Conservation (phyloP, 2,329 filamentous ascomycete species). For the Colletotrichum paranaense region DNA sequence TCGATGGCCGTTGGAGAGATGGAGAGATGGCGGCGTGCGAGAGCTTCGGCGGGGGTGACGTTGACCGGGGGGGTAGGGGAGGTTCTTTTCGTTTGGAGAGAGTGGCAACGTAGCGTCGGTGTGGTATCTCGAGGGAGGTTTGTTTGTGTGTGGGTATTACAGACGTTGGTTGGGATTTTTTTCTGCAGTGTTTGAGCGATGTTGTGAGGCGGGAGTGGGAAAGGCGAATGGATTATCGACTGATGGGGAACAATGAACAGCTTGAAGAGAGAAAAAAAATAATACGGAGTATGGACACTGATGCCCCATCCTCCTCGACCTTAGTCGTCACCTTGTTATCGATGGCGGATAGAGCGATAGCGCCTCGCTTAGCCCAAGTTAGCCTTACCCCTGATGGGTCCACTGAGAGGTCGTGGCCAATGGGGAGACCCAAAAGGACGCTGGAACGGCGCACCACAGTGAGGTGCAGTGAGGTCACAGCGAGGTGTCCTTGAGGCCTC, state of each 20-base stretch:
- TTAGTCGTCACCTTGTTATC: constrained; percentile 35
- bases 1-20: constrained; percentile 16
- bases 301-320: constrained; percentile 34
- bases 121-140: constrained; percentile 22
- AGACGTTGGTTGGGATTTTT: constrained; percentile 9
- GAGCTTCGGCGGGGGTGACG: constrained; percentile 13
- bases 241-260: constrained; percentile 36
- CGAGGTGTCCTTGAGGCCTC: constrained; percentile 1
- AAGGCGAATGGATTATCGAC: constrained; percentile 34
- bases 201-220: constrained; percentile 26
- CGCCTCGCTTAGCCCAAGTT: constrained; percentile 35
- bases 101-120: not conserved
- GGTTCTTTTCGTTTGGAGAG: not conserved
- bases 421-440: not conserved
- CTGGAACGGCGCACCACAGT: constrained; percentile 34
- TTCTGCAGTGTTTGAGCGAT: constrained; percentile 3
- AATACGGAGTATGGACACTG: constrained; percentile 30
- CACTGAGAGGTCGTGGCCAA: not conserved
- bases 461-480: constrained; percentile 35
- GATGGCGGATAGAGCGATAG: constrained; percentile 37
- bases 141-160: constrained; percentile 22
- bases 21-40: not conserved
- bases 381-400: constrained; percentile 29
- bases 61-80: no score
- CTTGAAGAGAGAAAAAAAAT: constrained; percentile 35